Conservation (phyloP, 129 eudicot genomes). For the Chrysanthemum lavandulifolium region DNA sequence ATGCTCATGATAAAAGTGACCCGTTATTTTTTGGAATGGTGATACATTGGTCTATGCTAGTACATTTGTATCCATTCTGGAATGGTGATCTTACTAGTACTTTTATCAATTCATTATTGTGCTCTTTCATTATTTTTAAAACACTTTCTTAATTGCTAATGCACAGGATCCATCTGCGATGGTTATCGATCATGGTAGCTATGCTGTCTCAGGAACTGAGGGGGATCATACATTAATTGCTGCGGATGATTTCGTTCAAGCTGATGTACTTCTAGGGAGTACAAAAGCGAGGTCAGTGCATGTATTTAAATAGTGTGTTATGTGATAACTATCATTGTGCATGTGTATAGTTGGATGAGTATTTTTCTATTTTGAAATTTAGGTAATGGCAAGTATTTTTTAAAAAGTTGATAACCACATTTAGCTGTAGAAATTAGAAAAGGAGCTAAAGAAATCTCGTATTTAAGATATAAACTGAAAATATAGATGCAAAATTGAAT, state of each 20-base stretch:
- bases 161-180: constrained; percentile 49
- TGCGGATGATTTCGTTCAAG: constrained; percentile 45
- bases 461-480: not conserved
- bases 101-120: too few species aligned
- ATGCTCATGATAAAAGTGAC: too few species aligned
- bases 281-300: constrained; percentile 46
- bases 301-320: constrained; percentile 13
- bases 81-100: too few species aligned
- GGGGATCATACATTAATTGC: constrained; percentile 59
- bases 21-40: too few species aligned
- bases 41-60: too few species aligned
- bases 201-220: constrained; percentile 53
- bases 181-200: constrained; percentile 55
- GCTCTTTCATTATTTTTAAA: too few species aligned
- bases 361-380: too few species aligned
- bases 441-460: not conserved
- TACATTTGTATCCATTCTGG: too few species aligned
- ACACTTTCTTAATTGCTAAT: not conserved
- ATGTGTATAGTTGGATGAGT: too few species aligned
- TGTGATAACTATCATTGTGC: too few species aligned
- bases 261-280: constrained; percentile 51
- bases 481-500: not conserved
- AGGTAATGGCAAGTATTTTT: too few species aligned
- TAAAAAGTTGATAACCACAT: not conserved
- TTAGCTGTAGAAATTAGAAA: not conserved